Evolutionary conservation across 805 yeast species (phyloP), one percentile per base, ranked within the genome.

Genomic region (Metschnikowia amazonensis): DNA sequence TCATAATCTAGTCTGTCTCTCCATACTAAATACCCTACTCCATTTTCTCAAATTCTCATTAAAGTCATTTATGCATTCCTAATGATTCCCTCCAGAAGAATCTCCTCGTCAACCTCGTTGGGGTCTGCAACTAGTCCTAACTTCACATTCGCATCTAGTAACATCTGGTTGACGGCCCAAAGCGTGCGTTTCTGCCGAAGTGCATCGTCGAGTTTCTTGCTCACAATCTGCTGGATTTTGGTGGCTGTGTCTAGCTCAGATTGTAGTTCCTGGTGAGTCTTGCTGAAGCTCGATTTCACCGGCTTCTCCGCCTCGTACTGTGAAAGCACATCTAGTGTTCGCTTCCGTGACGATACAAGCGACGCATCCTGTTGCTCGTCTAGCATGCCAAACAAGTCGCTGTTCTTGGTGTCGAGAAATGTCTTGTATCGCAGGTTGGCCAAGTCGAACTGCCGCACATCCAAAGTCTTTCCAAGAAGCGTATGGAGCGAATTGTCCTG

Each of bases 61-160:
- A n/a, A n/a, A n/a, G n/a, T n/a, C n/a, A n/a, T n/a, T n/a, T n/a
- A n/a, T n/a, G n/a, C n/a, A n/a, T n/a, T n/a, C n/a, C n/a, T 34
- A 16, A 35, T 21, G 7, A 45, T 31, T 14, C 54, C 57, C 8
- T 50, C 56, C 36, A 28, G 38, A n/a, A 57, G 32, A 25, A 57
- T 42, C 39, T 37, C 51, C 11, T 48, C 54, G 40, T 59, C 63
- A 30, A 53, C 42, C 18, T 42, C 47, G 42, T 56, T 60, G 49
- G 28, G 14, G 43, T 43, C 17, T 2, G 70, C 73, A 7, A 11
- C 16, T 21, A 71, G 55, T 1, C 72, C 77, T 8, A 67, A 42
- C 31, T 57, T 47, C 23, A 74, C 59, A 43, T 71, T 73, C 4
- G 74, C 71, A 44, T 76, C 76, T 21, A 77, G 50, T 14, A 76